Evolutionary conservation across 148 eudicot genomes (phyloP), one percentile per base, ranked within the genome.

Genomic region (Silene latifolia): DNA sequence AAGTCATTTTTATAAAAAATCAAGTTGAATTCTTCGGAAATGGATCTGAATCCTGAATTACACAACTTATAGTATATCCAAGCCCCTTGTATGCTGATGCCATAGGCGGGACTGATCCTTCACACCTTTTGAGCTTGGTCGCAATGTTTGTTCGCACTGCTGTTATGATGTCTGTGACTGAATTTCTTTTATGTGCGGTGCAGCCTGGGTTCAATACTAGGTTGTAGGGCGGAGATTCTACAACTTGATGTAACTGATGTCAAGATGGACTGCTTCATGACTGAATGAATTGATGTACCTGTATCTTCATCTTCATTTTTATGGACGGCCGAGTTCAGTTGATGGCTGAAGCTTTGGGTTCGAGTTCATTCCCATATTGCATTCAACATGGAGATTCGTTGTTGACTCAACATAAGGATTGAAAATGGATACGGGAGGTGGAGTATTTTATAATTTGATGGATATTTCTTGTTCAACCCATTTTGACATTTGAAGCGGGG

Each of bases 241-340:
- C 96, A 92, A 79, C 97, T 94, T 80, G 98, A 92, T 72, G 97
- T 92, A 12, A 92, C 97, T 0, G 93, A 94, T 72, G 96, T 92
- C 75, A 94, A 94, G 88, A 94, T 94, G 98, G 97, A 94, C 57
- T 89, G 90, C 73, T 93, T 89, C 81, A 76, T 81, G 18, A 54
- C 67, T 63, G 68, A 80, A 42, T 72, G 73, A 80, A 66, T 39
- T 5, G 3, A 32, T 39, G 27, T 46, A n/a, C 23, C 39, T 7
- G 14, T 18, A 27, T 24, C 15, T 61, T 61, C 35, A 63, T 63
- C 39, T 39, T 5, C 9, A 39, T 39, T 39, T 39, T 39, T 7
- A 39, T 39, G 44, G 56, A 51, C 32, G 32, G 44, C 14, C 25
- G 7, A 12, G 39, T 3, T 51, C 10, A 15, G 7, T 65, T 25